These are phyloP conservation scores for Apiotrichum siamense DNA, from an alignment of 1,284 basidiomycete species.

Conservation along the genomic window DNA sequence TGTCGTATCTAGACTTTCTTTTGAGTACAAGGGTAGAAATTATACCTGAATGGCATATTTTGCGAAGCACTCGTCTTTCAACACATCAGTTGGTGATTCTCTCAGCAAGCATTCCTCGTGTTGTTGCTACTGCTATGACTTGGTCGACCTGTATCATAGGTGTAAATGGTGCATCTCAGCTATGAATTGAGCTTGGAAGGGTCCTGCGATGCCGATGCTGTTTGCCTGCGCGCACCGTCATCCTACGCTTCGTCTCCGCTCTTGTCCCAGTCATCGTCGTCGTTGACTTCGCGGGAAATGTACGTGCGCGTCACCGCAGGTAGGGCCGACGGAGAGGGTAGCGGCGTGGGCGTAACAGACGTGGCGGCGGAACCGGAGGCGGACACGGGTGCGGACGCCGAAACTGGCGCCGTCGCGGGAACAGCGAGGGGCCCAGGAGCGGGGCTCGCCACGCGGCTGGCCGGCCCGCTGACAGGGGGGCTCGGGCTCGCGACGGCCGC, in stretches of 20 bases:
- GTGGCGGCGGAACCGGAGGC: not conserved
- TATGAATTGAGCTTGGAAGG: too few relatives aligned
- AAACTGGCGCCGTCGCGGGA: not conserved
- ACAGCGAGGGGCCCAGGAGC: not conserved
- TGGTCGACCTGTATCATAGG: too few relatives aligned
- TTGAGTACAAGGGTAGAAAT: too few relatives aligned
- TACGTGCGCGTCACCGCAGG: not conserved
- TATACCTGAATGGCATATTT: too few relatives aligned
- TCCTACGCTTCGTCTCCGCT: slow-evolving; percentile 10
- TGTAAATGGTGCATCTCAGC: too few relatives aligned
- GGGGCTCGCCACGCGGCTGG: slow-evolving; percentile 8
- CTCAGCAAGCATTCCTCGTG: too few relatives aligned
- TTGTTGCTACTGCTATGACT: too few relatives aligned
- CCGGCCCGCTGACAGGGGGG: slow-evolving; percentile 7
- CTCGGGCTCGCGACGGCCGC: slow-evolving; percentile 3
- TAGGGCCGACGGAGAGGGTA: not conserved
- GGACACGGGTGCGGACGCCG: not conserved
- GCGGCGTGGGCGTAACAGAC: not conserved
- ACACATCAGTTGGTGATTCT: too few relatives aligned
- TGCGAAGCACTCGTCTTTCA: too few relatives aligned
- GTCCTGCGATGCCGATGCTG: too few relatives aligned
- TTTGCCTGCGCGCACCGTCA: not conserved
- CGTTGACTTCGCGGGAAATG: not conserved
- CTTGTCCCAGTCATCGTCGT: slow-evolving; percentile 13
- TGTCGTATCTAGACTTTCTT: too few relatives aligned